phyloP scores from a whole-genome alignment of 75 land plant species.

The Selaginella tamariscina region DNA sequence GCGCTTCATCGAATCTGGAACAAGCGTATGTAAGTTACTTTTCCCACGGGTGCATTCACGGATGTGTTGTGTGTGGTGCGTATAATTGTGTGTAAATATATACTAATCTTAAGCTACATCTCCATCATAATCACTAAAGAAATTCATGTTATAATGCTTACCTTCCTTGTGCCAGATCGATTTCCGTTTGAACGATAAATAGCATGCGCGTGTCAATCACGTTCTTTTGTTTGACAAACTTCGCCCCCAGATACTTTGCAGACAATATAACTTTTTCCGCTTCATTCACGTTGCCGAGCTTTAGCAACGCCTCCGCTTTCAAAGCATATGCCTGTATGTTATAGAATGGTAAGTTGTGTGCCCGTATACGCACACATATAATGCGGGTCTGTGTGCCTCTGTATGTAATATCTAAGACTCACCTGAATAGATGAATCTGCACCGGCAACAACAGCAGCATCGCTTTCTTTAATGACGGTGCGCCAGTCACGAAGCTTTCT shows the following conservation, averaged over 20 bases:
- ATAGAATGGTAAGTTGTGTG: not conserved
- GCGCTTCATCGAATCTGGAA: conserved; percentile 6
- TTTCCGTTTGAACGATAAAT: conserved; percentile 6
- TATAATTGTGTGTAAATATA: too few species aligned
- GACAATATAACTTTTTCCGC: conserved; percentile 2
- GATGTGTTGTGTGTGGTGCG: too few species aligned
- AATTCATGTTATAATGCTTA: too few species aligned
- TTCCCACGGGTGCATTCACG: too few species aligned
- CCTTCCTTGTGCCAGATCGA: conserved; percentile 8
- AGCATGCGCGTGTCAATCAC: not conserved
- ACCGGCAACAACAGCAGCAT: conserved; percentile 63
- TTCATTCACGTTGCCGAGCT: not conserved
- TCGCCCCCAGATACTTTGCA: too few species aligned
- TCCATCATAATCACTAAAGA: not conserved
- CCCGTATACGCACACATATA: not conserved
- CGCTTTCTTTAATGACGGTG: conserved; percentile 54
- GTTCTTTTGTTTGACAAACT: not conserved
- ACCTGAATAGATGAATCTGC: conserved; percentile 86
- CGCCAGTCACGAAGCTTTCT: conserved; percentile 68
- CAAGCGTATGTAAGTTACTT: not conserved
- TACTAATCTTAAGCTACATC: not conserved
- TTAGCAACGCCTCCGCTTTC: conserved; percentile 6
- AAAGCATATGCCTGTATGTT: conserved; percentile 7
- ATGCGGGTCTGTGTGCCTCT: too few species aligned
- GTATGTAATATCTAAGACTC: too few species aligned